Conservation (phyloP, 2,329 filamentous ascomycete genomes). For the Emergomyces orientalis region DNA sequence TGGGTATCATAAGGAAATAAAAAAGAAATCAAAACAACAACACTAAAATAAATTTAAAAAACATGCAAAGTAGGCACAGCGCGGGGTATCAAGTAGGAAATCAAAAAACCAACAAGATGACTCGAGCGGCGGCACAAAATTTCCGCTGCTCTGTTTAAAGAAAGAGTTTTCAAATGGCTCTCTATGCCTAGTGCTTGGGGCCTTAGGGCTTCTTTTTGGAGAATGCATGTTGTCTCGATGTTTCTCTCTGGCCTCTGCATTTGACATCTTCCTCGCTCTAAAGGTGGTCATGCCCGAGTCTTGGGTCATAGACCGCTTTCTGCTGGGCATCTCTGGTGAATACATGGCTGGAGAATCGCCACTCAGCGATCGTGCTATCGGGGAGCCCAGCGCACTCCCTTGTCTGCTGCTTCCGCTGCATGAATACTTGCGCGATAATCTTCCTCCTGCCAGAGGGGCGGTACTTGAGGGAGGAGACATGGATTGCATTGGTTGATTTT, state of each 20-base stretch:
- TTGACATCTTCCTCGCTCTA: constrained; percentile 15
- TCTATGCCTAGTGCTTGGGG: constrained; percentile 4
- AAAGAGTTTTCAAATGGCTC: constrained; percentile 32
- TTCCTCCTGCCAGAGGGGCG: background rate
- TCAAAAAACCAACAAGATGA: constrained; percentile 44
- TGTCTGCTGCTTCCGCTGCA: background rate
- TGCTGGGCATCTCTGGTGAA: constrained; percentile 1
- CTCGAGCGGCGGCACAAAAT: constrained; percentile 45
- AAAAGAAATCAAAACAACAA: constrained; percentile 15
- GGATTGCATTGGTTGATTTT: constrained; percentile 3
- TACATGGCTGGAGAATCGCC: background rate
- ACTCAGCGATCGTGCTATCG: background rate
- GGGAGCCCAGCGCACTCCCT: background rate
- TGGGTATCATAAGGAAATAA: constrained; percentile 15
- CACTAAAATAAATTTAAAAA: background rate
- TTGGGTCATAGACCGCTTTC: constrained; percentile 7
- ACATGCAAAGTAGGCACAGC: background rate
- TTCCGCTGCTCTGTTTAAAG: constrained; percentile 47
- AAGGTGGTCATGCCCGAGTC: background rate
- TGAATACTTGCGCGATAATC: constrained; percentile 1
- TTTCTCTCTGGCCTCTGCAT: constrained; percentile 7
- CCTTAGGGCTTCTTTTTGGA: background rate
- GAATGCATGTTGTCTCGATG: constrained; percentile 3
- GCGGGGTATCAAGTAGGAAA: constrained; percentile 12
- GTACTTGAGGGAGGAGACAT: constrained; percentile 5